Evolutionary conservation across 306 rosid species (phyloP), one percentile per base, ranked within the genome.

Genomic region (Quillaja saponaria): DNA sequence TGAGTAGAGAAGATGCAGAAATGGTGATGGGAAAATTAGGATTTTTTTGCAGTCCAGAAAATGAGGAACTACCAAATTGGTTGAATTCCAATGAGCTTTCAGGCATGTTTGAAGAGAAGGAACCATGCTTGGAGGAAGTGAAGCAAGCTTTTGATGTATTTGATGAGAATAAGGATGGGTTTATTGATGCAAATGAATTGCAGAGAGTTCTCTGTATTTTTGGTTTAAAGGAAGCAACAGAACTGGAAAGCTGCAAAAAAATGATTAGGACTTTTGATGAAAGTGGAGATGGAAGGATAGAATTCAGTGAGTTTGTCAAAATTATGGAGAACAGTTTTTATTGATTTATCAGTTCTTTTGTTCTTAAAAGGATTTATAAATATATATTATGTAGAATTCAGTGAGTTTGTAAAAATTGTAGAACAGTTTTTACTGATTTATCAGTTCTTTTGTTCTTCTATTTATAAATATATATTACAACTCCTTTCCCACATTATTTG

Each of bases 101-200:
- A 40, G 78, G 33, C 33, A 58, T 88, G 80, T 88, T 92, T 82
- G 87, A 88, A 12, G 98, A 88, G 58, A 67, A 73, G 31, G 96
- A 92, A 56, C 98, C 98, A 5, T 86, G 96, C 63, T 50, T 88
- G 57, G 88, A 76, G 64, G 98, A 92, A 71, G 69, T 92, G 68
- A 92, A 88, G 67, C 80, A 82, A 59, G 95, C 96, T 69, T 92
- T 92, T 64, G 82, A 88, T 68, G 92, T 88, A 46, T 88, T 82
- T 74, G 98, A 92, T 79, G 66, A 61, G 74, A 92, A 88, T 72
- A 66, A 71, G 67, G 95, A 92, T 76, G 95, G 95, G 10, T 82
- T 81, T 49, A 82, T 92, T 48, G 96, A 82, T 76, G 95, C 77
- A 18, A 11, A 16, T 64, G 98, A 92, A 49, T 68, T 92, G 81